Conservation (phyloP, 331 rosid genomes). For the Spiraea crenata region DNA sequence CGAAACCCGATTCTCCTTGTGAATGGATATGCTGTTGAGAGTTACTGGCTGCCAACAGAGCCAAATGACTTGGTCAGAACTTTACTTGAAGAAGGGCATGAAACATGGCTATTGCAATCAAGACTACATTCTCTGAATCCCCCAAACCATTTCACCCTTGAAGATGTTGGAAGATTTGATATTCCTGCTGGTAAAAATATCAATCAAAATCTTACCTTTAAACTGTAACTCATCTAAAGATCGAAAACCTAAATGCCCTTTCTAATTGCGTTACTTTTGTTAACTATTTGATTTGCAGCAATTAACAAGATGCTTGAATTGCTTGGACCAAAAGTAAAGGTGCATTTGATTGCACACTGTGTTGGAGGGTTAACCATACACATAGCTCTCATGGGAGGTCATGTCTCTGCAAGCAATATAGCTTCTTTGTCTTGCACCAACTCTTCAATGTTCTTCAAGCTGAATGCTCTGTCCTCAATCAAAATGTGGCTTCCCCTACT, state of each 20-base stretch:
- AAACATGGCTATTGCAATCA: slow-evolving; percentile 34
- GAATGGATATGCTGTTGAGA: slow-evolving; percentile 34
- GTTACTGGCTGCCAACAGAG: slow-evolving; percentile 33
- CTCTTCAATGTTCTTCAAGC: slow-evolving; percentile 40
- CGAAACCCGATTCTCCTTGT: slow-evolving; percentile 32
- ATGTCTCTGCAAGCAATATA: slow-evolving; percentile 23
- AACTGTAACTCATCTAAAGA: no score
- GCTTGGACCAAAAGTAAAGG: slow-evolving; percentile 17
- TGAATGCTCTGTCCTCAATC: slow-evolving; percentile 26
- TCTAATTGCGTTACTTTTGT: background rate
- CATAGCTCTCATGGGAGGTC: slow-evolving; percentile 41
- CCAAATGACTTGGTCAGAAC: slow-evolving; percentile 32
- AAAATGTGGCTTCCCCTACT: slow-evolving; percentile 39
- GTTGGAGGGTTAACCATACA: slow-evolving; percentile 39
- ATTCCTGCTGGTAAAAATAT: slow-evolving; percentile 32
- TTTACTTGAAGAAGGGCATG: slow-evolving; percentile 34
- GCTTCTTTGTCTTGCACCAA: slow-evolving; percentile 42
- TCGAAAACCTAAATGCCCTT: background rate
- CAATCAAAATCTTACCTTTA: no score
- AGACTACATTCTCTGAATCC: slow-evolving; percentile 28
- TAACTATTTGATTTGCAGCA: slow-evolving; percentile 6
- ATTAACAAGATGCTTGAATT: slow-evolving; percentile 36
- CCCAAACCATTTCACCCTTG: slow-evolving; percentile 27
- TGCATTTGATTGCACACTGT: slow-evolving; percentile 39
- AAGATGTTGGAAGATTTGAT: slow-evolving; percentile 39